A percentile compares a stretch with the other conserved stretches of the same genome.
Evolutionary conservation across 2,329 filamentous ascomycete genomes (phyloP).

Genomic region (Fusarium illudens): DNA sequence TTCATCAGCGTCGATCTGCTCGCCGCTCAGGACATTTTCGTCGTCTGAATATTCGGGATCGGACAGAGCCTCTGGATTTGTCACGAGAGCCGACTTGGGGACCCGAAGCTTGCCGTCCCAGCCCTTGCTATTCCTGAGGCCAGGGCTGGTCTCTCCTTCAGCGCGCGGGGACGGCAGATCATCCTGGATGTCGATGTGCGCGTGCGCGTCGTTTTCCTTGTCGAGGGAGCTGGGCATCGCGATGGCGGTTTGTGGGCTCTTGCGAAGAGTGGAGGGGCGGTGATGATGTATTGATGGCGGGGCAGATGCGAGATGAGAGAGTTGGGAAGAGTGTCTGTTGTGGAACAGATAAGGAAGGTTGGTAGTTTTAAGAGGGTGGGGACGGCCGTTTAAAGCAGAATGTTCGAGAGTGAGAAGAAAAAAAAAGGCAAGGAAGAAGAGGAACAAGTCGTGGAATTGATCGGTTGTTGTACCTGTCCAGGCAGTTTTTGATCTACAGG

Average conservation of each 20-base stretch:
- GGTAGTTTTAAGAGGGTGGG: neutral
- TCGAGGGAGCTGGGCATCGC: conserved; percentile 53
- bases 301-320: conserved; percentile 18
- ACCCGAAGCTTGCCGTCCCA: conserved; percentile 88
- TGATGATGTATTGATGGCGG: conserved; percentile 31
- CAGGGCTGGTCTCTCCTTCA: conserved; percentile 56
- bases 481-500: conserved; percentile 4
- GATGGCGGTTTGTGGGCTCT: neutral
- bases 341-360: neutral
- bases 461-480: too few relatives aligned
- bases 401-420: neutral
- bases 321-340: conserved; percentile 20
- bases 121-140: conserved; percentile 69
- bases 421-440: neutral
- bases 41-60: conserved; percentile 86
- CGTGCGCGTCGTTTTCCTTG: conserved; percentile 49
- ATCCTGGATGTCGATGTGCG: conserved; percentile 61
- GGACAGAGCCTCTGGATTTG: conserved; percentile 82
- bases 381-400: neutral
- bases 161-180: conserved; percentile 50
- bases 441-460: neutral
- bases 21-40: conserved; percentile 72
- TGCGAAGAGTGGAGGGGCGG: neutral
- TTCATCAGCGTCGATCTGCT: conserved; percentile 84
- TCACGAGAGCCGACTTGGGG: conserved; percentile 67